Evolutionary conservation across 257 asterid species (phyloP).

Genomic region (Petrea volubilis): DNA sequence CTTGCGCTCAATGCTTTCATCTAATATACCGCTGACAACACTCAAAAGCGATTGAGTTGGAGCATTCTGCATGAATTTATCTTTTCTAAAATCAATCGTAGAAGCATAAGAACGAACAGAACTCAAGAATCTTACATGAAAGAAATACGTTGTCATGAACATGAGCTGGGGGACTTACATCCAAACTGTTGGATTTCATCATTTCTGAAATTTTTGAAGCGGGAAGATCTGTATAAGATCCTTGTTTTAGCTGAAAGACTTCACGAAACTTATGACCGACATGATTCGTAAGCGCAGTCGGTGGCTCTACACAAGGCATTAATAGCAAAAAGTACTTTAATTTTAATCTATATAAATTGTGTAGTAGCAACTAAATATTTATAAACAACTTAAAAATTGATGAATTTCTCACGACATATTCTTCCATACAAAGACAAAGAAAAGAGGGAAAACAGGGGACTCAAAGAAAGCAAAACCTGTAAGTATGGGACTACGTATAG

Average conservation of each 20-base stretch:
- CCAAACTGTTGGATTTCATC: constrained; percentile 92
- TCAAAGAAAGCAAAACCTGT: constrained; percentile 41
- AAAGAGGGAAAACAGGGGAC: neutral
- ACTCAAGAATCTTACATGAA: neutral
- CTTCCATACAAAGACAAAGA: neutral
- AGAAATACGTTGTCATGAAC: neutral
- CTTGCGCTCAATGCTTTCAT: constrained; percentile 82
- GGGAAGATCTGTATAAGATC: constrained; percentile 73
- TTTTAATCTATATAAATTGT: too few relatives aligned
- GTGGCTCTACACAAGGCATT: constrained; percentile 37
- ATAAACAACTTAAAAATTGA: too few relatives aligned
- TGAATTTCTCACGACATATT: too few relatives aligned
- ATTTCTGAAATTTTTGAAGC: constrained; percentile 76
- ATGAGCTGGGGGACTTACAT: constrained; percentile 49
- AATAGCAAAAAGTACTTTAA: neutral
- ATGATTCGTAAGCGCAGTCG: constrained; percentile 45
- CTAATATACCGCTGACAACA: constrained; percentile 78
- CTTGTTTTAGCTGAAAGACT: constrained; percentile 82
- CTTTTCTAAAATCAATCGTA: constrained; percentile 12
- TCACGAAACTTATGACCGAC: constrained; percentile 76
- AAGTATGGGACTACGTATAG: constrained; percentile 49
- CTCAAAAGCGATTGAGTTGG: constrained; percentile 92
- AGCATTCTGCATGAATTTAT: constrained; percentile 63
- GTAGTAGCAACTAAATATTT: too few relatives aligned
- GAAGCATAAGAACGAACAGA: neutral